Evolutionary conservation across 305 asterid genomes (phyloP).

Genomic region (Andrographis paniculata): DNA sequence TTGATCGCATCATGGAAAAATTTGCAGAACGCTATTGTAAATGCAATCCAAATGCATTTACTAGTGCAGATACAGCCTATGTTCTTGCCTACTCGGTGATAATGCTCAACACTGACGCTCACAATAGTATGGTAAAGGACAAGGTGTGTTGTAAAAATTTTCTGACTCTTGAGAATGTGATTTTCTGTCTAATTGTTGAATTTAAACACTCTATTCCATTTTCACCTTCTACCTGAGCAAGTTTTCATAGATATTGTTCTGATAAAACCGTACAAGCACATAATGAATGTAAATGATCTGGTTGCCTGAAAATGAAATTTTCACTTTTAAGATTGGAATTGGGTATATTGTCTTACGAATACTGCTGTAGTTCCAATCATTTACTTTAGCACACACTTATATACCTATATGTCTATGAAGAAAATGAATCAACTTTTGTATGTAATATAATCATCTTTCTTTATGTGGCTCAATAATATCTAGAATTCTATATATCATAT

Average conservation of each 20-base stretch:
- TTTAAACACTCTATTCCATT: too few relatives aligned
- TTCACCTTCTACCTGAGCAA: too few relatives aligned
- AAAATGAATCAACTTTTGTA: too few relatives aligned
- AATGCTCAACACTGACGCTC: too few relatives aligned
- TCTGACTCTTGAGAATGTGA: background rate
- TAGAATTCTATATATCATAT: too few relatives aligned
- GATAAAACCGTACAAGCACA: background rate
- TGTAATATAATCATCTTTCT: too few relatives aligned
- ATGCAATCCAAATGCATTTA: constrained; percentile 87
- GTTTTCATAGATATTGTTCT: background rate
- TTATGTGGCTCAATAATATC: too few relatives aligned
- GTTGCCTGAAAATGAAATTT: background rate
- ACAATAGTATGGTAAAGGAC: constrained; percentile 68
- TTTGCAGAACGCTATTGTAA: constrained; percentile 98
- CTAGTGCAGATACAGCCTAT: constrained; percentile 97
- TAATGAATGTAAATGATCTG: background rate
- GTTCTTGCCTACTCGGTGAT: constrained; percentile 99
- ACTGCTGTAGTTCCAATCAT: background rate
- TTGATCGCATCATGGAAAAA: constrained; percentile 97
- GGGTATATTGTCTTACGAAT: background rate
- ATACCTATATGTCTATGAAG: background rate
- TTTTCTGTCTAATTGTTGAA: too few relatives aligned
- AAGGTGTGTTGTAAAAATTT: background rate
- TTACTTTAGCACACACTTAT: background rate
- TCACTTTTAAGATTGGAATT: background rate